Conservation (phyloP, 2,329 filamentous ascomycete species). For the Colletotrichum navitas region DNA sequence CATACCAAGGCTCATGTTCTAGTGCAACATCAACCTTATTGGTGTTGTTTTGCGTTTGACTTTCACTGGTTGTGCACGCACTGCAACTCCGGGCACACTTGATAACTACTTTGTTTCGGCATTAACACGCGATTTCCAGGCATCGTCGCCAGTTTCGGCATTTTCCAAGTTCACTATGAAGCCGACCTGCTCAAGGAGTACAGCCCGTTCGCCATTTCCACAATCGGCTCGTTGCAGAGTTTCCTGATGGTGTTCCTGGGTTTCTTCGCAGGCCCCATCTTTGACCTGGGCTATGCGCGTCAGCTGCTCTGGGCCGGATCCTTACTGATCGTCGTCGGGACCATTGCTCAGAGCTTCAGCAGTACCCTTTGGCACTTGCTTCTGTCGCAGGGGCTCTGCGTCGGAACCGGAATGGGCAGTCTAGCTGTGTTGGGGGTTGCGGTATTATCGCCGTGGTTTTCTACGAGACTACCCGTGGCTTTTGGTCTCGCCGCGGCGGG, state of each 20-base stretch:
- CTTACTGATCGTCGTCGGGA: conserved; percentile 59
- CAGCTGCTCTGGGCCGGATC: conserved; percentile 55
- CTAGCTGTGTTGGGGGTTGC: conserved; percentile 54
- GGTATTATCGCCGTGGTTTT: conserved; percentile 52
- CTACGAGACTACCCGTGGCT: conserved; percentile 47
- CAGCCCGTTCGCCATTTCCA: conserved; percentile 51
- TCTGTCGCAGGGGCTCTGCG: conserved; percentile 59
- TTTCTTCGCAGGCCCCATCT: conserved; percentile 59
- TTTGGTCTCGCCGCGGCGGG: conserved; percentile 52
- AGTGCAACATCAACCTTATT: background rate
- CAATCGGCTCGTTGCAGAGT: conserved; percentile 61
- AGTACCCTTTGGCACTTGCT: conserved; percentile 63
- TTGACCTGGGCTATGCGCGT: conserved; percentile 61
- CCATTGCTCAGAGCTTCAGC: conserved; percentile 59
- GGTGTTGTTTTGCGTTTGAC: background rate
- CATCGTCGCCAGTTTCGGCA: conserved; percentile 58
- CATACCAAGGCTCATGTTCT: background rate
- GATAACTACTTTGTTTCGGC: background rate
- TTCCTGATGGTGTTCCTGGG: conserved; percentile 60
- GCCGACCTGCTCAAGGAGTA: conserved; percentile 46
- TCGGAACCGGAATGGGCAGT: conserved; percentile 59
- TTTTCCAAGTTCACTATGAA: conserved; percentile 66
- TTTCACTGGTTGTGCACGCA: background rate
- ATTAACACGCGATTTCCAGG: conserved; percentile 49
- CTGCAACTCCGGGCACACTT: background rate